Evolutionary conservation across 352 stramenopile genomes (phyloP), one percentile per base, ranked within the genome.

Genomic region (Phytophthora syringae): DNA sequence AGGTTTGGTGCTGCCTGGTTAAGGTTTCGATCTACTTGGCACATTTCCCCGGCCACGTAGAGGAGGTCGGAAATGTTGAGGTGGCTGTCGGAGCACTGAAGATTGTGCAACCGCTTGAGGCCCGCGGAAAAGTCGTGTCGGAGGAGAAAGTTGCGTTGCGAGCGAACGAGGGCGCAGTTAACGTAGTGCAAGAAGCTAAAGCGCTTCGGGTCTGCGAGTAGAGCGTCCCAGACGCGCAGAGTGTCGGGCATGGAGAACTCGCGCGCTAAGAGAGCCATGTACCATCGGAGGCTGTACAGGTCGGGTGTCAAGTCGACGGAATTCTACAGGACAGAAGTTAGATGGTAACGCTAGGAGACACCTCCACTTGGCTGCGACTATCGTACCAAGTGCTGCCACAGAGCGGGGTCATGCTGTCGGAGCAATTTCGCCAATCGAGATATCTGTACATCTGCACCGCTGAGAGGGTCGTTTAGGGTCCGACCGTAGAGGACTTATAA

Each of bases 111-210:
- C 7, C 52, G 56, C 62, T 84, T 77, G 40, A 89, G 71, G 7
- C 59, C 72, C 4, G 48, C 53, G 0, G 76, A 72, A 49, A 90
- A 90, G 21, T 76, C 77, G 21, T 76, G 52, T 1, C 60, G 39
- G 0, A 90, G 52, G 5, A 90, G 57, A 16, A 53, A 42, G 5
- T 13, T 32, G 15, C 81, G 79, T 37, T 90, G 77, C 0, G 70
- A 90, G 5, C 77, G 76, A 5, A 92, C 52, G 3, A 92, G 52
- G 5, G 81, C 76, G 27, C 76, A 83, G 55, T 74, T 83, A 25
- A 89, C 69, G 60, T 90, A 92, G 57, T 90, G 81, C 10, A 92
- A 40, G 42, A 92, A 88, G 51, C 77, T 81, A 60, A 92, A 92
- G 10, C 81, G 77, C 63, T 80, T 86, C 18, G 77, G 47, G 45